Conservation (phyloP, 2,329 filamentous ascomycete genomes). For the Colletotrichum filicis region DNA sequence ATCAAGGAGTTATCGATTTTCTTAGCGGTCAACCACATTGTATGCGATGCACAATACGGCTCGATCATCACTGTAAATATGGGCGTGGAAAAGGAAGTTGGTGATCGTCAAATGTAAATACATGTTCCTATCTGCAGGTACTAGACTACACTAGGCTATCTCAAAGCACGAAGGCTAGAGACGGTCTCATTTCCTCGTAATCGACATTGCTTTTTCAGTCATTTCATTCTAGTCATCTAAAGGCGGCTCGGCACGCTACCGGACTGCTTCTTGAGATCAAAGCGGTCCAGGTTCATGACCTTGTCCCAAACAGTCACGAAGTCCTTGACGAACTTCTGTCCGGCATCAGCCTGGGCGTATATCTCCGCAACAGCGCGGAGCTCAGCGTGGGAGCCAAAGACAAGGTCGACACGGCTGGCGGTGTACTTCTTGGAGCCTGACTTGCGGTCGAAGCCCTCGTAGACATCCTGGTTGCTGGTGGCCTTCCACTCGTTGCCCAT, state of each 20-base stretch:
- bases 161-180: not conserved
- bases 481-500: constrained; percentile 73
- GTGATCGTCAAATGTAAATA: not conserved
- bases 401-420: constrained; percentile 74
- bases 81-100: too few species aligned
- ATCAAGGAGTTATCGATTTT: too few species aligned
- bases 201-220: not conserved
- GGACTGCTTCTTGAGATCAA: constrained; percentile 58
- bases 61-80: too few species aligned
- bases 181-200: not conserved
- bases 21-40: too few species aligned
- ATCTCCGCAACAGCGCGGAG: constrained; percentile 77
- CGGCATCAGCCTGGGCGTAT: constrained; percentile 69
- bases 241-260: constrained; percentile 20
- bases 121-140: not conserved
- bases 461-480: constrained; percentile 63
- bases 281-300: constrained; percentile 80
- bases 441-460: constrained; percentile 73
- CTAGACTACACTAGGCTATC: constrained; percentile 4
- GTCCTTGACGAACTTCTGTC: constrained; percentile 75
- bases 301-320: constrained; percentile 79
- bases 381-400: constrained; percentile 81
- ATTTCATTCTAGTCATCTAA: not conserved
- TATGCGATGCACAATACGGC: too few species aligned
- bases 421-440: constrained; percentile 75